Percentiles rank a stretch among this genome's conserved stretches.
These are phyloP conservation scores for Debaryomyces udenii DNA, from an alignment of 1,139 yeast species.

Conservation along the genomic window DNA sequence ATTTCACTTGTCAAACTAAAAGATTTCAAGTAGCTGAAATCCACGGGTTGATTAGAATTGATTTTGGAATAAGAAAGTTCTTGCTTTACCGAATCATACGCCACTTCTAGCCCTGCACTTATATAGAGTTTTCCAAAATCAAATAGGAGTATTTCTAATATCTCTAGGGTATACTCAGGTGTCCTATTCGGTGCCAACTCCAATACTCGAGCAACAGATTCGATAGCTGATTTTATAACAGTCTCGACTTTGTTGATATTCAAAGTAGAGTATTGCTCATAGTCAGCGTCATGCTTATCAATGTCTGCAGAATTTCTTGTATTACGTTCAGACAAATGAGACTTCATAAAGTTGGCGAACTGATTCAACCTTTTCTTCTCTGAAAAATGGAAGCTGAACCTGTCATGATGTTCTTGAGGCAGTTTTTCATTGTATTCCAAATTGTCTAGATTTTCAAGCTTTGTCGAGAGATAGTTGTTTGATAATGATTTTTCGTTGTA, in stretches of 20 bases:
- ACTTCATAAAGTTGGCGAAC: conserved; percentile 44
- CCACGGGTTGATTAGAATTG: conserved; percentile 28
- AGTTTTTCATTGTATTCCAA: conserved; percentile 24
- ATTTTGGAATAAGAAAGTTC: conserved; percentile 29
- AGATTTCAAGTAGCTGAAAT: conserved; percentile 51
- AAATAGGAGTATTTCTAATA: conserved; percentile 66
- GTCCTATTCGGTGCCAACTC: conserved; percentile 71
- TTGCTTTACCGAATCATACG: conserved; percentile 49
- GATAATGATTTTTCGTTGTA: conserved; percentile 54
- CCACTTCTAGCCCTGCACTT: conserved; percentile 73
- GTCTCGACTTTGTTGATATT: conserved; percentile 58
- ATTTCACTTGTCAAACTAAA: conserved; percentile 65
- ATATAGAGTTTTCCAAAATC: conserved; percentile 77
- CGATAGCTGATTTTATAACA: conserved; percentile 73
- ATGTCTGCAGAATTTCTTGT: conserved; percentile 26
- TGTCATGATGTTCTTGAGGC: conserved; percentile 24
- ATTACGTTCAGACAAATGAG: conserved; percentile 32
- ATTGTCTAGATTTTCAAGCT: conserved; percentile 43
- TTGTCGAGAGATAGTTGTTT: conserved; percentile 48
- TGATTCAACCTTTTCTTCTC: conserved; percentile 46
- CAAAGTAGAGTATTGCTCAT: conserved; percentile 34
- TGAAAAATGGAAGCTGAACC: conserved; percentile 37
- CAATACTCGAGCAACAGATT: conserved; percentile 75
- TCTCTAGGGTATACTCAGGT: conserved; percentile 64
- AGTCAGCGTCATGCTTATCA: conserved; percentile 24